Evolutionary conservation across 352 stramenopile species (phyloP).

Genomic region (Lagenidium sp.): DNA sequence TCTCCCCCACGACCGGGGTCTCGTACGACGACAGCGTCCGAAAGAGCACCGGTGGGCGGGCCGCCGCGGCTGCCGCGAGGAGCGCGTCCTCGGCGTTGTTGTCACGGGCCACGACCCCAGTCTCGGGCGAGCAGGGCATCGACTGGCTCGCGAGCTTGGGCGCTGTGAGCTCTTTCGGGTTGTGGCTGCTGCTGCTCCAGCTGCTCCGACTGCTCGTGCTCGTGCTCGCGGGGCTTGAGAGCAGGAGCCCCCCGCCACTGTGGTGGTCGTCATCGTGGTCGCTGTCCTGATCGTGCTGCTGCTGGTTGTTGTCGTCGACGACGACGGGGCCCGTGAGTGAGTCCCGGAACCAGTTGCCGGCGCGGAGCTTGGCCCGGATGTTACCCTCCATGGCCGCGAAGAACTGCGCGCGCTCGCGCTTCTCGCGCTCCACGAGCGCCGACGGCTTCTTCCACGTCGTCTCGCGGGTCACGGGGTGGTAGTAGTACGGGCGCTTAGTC

Average conservation of each 20-base stretch:
- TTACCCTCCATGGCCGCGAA: constrained; percentile 97
- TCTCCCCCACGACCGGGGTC: constrained; percentile 44
- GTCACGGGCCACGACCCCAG: constrained; percentile 21
- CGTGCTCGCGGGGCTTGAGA: too few species aligned
- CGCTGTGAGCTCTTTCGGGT: background rate
- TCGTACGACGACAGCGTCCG: constrained; percentile 74
- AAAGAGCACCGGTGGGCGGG: constrained; percentile 49
- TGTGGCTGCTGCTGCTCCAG: constrained; percentile 8
- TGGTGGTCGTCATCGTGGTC: constrained; percentile 9
- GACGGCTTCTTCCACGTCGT: constrained; percentile 96
- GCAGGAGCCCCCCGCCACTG: constrained; percentile 6
- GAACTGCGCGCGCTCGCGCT: constrained; percentile 80
- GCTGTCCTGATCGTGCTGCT: constrained; percentile 21
- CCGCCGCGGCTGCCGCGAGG: constrained; percentile 1
- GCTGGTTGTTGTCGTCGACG: constrained; percentile 21
- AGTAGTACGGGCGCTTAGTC: constrained; percentile 95
- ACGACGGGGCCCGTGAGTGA: constrained; percentile 14
- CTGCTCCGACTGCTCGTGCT: constrained; percentile 23
- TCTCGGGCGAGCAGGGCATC: constrained; percentile 33
- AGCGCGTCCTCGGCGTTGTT: constrained; percentile 18
- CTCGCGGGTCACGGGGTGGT: constrained; percentile 92
- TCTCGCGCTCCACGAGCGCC: constrained; percentile 69
- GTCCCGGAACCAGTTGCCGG: constrained; percentile 47
- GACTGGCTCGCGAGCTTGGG: constrained; percentile 18
- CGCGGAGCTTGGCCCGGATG: constrained; percentile 83